Base-by-base conservation (phyloP, 176 grass and related monocot genomes). In the Aegilops bicornis region DNA sequence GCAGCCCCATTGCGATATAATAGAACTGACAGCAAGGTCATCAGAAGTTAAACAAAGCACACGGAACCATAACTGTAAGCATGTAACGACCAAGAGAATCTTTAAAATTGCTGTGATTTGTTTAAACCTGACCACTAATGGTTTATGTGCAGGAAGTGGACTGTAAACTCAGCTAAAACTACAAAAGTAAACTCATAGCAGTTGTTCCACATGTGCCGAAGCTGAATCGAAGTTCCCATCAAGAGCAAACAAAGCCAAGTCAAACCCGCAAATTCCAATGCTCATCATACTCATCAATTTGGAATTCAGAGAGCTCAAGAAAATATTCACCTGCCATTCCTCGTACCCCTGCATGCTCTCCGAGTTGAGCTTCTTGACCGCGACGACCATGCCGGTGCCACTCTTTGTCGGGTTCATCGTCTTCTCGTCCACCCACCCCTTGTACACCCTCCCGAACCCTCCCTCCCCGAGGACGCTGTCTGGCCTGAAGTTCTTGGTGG, bases 361-460 rank as follows among this genome's bases (percentile, higher is more conserved):
- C 0, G 87, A 77, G 27, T 97, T 97, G 82, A 97, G 92, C 35
- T 97, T 97, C 88, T 97, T 97, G 63, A 97, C 92, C 1, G 95
- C 95, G n/a, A 95, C 91, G 35, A 95, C 92, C 71, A 95, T 84
- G 58, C 92, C 90, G 0, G 77, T 81, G 24, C 92, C 82, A 4
- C 80, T 69, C 78, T 83, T 87, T 2, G 89, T 48, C 0, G 95
- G 92, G 76, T 90, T 90, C 77, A 93, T 89, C 0, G 91, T 93
- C 90, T 95, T 98, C 88, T 98, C 95, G 33, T 98, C 95, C 61
- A 98, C 93, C 93, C 91, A 98, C 1, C 95, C 95, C 27, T 98
- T 98, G 87, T 93, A 98, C 20, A 98, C 95, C 81, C 91, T 87
- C 19, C 95, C 95, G 35, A 98, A 98, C 0, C 95, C 95, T 0